Evolutionary conservation across 805 yeast genomes (phyloP).

Genomic region (Kodamaea nitidulidarum): DNA sequence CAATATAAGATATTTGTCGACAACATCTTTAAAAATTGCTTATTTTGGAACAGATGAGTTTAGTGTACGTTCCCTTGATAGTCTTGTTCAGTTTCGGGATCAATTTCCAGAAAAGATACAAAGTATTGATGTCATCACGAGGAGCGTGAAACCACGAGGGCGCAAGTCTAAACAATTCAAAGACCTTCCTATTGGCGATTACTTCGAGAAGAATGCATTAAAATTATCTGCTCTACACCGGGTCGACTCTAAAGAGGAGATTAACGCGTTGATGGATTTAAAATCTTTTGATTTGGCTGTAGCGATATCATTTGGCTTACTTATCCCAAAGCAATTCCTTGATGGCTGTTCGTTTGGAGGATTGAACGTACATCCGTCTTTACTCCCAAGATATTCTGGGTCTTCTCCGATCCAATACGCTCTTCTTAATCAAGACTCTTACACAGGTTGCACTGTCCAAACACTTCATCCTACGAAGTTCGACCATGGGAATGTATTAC

Average conservation of each 20-base stretch:
- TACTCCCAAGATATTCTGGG: conserved; percentile 79
- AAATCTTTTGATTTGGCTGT: conserved; percentile 57
- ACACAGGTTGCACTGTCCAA: conserved; percentile 85
- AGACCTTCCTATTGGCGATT: conserved; percentile 48
- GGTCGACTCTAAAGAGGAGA: conserved; percentile 50
- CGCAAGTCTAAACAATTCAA: conserved; percentile 43
- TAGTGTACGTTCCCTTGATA: conserved; percentile 51
- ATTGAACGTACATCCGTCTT: conserved; percentile 87
- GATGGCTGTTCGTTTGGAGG: conserved; percentile 55
- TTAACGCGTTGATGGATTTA: conserved; percentile 17
- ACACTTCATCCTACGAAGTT: conserved; percentile 84
- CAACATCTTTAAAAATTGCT: conserved; percentile 38
- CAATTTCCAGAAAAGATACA: conserved; percentile 20
- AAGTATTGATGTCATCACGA: conserved; percentile 57
- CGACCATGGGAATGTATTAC: conserved; percentile 70
- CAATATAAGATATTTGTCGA: background rate
- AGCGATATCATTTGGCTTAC: conserved; percentile 88
- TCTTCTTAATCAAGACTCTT: conserved; percentile 53
- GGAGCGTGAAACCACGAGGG: conserved; percentile 63
- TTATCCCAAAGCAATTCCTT: conserved; percentile 67
- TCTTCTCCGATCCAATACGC: conserved; percentile 88
- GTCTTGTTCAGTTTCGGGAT: conserved; percentile 23
- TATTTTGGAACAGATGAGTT: conserved; percentile 79
- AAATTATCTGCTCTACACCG: conserved; percentile 37
- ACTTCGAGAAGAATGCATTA: conserved; percentile 21